Base-by-base conservation (phyloP, 2,329 filamentous ascomycete species). In the Aspergillus hiratsukae region DNA sequence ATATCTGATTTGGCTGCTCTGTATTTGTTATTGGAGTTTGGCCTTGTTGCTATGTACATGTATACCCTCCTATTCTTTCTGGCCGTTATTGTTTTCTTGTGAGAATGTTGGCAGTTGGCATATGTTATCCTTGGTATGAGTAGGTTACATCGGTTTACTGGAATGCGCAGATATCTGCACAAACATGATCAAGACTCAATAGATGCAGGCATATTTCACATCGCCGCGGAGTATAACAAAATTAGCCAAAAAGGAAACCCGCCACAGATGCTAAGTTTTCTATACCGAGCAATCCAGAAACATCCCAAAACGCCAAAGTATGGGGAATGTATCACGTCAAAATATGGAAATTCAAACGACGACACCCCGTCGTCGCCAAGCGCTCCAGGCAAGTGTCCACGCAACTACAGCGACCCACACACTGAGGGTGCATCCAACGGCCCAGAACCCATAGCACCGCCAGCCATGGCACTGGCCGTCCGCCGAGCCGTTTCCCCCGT, bases 391-490 rank as follows among this genome's bases (percentile, higher is more conserved):
- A 80, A 84, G 87, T 17, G 87, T 61, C 76, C 93, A 87, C 64
- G 91, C 74, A 3, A 77, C 79, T 66, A 89, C 87, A 0, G 91
- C 92, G 40, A 90, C 63, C 86, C 88, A 92, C 0, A 95, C 88
- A 60, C 87, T 92, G 0, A 83, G 75, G 0, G 88, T 72, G 58
- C 75, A 78, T 0, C 76, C 87, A 82, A 96, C 91, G 0, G 88
- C 89, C 91, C 91, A 96, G 63, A 93, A 95, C 10, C 87, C 86
- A 75, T 96, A 97, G 76, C 94, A 99, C 52, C 81, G 76, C 66
- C 80, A 84, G 1, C 94, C 94, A 70, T 90, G 90, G 70, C 93
- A 97, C 62, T 96, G 83, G 2, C 80, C 79, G 59, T 79, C 76
- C 25, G 70, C 65, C 46, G 64, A 66, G 53, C 57, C 71, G 46